Evolutionary conservation across 192 early-diverging fungal species (phyloP).

Genomic region (Lunasporangiospora selenospora): DNA sequence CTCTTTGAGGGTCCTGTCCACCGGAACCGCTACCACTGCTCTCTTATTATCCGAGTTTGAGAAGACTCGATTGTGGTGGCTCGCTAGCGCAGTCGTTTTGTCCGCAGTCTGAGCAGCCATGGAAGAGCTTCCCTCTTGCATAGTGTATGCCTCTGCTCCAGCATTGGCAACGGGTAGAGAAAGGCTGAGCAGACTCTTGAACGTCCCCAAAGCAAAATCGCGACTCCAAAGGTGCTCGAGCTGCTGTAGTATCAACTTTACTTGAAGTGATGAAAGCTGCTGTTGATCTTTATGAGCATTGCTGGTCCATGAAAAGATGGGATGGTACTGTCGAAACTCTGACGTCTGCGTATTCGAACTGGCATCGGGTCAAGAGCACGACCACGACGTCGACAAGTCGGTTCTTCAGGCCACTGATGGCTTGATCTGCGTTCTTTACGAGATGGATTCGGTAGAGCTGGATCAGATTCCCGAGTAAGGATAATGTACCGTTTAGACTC

Average conservation of each 20-base stretch:
- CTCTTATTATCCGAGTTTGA: not conserved
- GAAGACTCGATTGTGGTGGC: slow-evolving; percentile 2
- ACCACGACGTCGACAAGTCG: slow-evolving; percentile 22
- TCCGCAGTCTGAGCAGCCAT: not conserved
- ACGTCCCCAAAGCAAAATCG: slow-evolving; percentile 27
- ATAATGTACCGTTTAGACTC: slow-evolving; percentile 33
- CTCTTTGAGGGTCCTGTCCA: slow-evolving; percentile 17
- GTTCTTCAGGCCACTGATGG: slow-evolving; percentile 3
- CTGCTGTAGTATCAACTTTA: slow-evolving; percentile 23
- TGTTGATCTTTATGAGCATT: slow-evolving; percentile 21
- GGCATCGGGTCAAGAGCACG: slow-evolving; percentile 21
- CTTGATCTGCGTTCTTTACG: not conserved
- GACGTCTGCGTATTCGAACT: slow-evolving; percentile 24
- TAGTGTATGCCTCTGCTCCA: not conserved
- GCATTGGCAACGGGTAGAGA: slow-evolving; percentile 2
- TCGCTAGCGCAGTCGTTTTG: not conserved
- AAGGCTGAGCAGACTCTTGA: slow-evolving; percentile 10
- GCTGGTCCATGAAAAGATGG: slow-evolving; percentile 35
- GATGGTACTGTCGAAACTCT: slow-evolving; percentile 34
- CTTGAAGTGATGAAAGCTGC: slow-evolving; percentile 23
- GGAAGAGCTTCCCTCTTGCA: not conserved
- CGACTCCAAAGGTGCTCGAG: slow-evolving; percentile 32
- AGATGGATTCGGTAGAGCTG: slow-evolving; percentile 7
- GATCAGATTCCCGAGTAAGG: slow-evolving; percentile 30
- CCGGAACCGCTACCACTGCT: not conserved